Evolutionary conservation across 441 rosid genomes (phyloP), one percentile per base, ranked within the genome.

Genomic region (Brassica hybrid): DNA sequence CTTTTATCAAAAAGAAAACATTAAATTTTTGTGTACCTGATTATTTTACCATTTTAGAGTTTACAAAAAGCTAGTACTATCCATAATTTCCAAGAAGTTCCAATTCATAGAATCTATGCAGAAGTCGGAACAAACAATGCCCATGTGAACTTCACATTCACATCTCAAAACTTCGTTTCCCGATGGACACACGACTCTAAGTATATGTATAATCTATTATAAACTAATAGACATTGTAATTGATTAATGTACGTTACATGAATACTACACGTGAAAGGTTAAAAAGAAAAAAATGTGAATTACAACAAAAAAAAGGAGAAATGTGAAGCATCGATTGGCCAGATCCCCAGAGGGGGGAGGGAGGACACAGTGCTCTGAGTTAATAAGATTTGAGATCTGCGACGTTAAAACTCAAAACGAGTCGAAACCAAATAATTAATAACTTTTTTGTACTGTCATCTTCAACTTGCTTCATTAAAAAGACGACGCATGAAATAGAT

Each of bases 121-220:
- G 41, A 52, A 7, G 65, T 52, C 38, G 70, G 48, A 62, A 69
- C 65, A 76, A 63, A 76, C 58, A 34, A 62, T 56, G 80, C 36
- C 75, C 75, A 76, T 71, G 71, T 76, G 80, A 76, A 76, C 75
- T 63, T 71, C 76, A 71, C 76, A 65, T 76, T 71, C 67, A 71
- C 76, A 70, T 71, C 71, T 41, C 61, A 11, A 76, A 77, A 65
- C 48, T 27, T 66, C 56, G 21, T 59, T 59, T 71, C 72, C 43
- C 45, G 6, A 19, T 36, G 45, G 5, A 7, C 56, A 67, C 16
- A 66, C 16, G 4, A 5, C 36, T 60, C 17, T 27, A 16, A 9
- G 21, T 34, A 16, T 9, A 16, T 36, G 19, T 16, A 32, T 32
- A 6, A 52, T 52, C 58, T 52, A 52, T 52, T 14, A 16, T 16